Percentiles rank a stretch among this genome's conserved stretches.
Evolutionary conservation across 257 asterid genomes (phyloP).

Genomic region (Marsdenia floribunda): DNA sequence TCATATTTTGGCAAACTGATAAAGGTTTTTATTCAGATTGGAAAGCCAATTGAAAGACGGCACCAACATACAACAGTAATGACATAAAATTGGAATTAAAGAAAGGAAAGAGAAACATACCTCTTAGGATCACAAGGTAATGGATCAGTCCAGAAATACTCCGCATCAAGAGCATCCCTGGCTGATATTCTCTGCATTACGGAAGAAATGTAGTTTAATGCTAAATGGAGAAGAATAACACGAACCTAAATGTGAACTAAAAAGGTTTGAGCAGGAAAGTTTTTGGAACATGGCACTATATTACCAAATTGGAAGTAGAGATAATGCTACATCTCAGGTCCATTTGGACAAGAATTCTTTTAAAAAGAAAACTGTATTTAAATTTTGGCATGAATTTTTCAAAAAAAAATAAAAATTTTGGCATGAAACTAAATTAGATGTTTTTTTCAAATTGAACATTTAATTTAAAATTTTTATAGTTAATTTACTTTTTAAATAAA

Average conservation of each 20-base stretch:
- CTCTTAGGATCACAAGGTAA: conserved; percentile 87
- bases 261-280: background rate
- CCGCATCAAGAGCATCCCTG: conserved; percentile 81
- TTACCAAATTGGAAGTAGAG: background rate
- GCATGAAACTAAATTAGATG: too few relatives aligned
- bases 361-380: too few relatives aligned
- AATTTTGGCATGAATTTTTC: too few relatives aligned
- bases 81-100: background rate
- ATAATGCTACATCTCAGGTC: background rate
- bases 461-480: too few relatives aligned
- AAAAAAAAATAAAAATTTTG: too few relatives aligned
- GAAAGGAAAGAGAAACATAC: conserved; percentile 23
- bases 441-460: too few relatives aligned
- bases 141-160: conserved; percentile 87
- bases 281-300: background rate
- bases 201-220: background rate
- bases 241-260: background rate
- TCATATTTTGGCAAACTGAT: conserved; percentile 77
- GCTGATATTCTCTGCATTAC: conserved; percentile 73
- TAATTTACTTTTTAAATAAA: too few relatives aligned
- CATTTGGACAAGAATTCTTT: background rate
- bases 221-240: background rate
- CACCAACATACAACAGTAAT: background rate
- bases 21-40: background rate
- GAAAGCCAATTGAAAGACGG: conserved; percentile 7